phyloP scores from a whole-genome alignment of 2,329 filamentous ascomycete species.

The Talaromyces sp. region DNA sequence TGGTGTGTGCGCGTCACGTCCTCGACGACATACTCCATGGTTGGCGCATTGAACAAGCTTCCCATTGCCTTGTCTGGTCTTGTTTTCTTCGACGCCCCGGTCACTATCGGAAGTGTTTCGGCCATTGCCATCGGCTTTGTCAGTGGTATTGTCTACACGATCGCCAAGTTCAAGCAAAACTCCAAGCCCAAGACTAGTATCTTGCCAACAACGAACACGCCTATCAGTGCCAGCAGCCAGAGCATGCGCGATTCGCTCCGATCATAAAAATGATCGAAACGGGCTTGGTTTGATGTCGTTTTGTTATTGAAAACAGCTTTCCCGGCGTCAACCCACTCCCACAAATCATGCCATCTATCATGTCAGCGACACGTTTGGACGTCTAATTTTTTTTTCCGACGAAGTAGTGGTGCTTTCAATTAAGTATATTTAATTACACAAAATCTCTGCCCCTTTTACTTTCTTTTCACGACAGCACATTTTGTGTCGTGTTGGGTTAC shows the following conservation, averaged over 20 bases:
- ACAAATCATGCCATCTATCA: neutral
- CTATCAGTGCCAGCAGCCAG: conserved; percentile 81
- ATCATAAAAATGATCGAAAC: conserved; percentile 38
- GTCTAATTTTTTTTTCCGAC: neutral
- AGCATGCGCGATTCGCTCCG: conserved; percentile 84
- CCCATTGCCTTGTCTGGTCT: conserved; percentile 89
- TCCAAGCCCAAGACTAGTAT: conserved; percentile 60
- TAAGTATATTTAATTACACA: neutral
- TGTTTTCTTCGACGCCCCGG: conserved; percentile 90
- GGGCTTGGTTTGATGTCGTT: neutral
- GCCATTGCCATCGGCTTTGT: conserved; percentile 90
- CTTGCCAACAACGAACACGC: conserved; percentile 60
- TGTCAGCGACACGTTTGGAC: conserved; percentile 1
- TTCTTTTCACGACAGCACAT: neutral
- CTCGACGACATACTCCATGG: conserved; percentile 98
- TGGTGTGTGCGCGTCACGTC: conserved; percentile 98
- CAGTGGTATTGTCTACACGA: conserved; percentile 83
- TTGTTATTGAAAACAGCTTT: neutral
- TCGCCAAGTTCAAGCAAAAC: conserved; percentile 78
- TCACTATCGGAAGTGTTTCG: conserved; percentile 85
- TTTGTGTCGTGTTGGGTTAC: neutral
- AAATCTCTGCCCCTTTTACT: neutral
- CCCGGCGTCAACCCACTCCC: neutral
- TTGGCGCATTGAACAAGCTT: conserved; percentile 95
- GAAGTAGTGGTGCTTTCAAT: neutral